Base-by-base conservation (phyloP, 768 basidiomycete species). In the Sarcodon aspratus region DNA sequence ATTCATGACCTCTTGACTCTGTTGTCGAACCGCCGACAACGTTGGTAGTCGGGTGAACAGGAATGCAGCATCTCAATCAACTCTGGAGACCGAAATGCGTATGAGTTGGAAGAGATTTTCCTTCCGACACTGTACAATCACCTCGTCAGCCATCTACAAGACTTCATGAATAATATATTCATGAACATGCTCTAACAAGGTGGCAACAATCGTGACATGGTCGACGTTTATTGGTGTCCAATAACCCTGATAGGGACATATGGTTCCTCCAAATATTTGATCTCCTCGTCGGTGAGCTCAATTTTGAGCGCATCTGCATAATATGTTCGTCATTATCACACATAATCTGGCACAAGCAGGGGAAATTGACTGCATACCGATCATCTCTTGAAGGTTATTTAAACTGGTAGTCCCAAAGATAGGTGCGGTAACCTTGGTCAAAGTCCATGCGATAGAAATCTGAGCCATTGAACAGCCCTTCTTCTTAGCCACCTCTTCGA, bases 401-500 rank as follows among this genome's bases (percentile, higher is more conserved):
- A 51, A 44, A 17, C 47, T 44, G n/a, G 21, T 67, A 7, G 64
- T 69, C 9, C 67, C 67, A 32, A 58, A 33, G 36, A 58, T 54
- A 33, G 57, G 55, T 18, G 57, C 57, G 3, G 51, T 45, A 32
- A 58, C 57, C 46, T 71, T 70, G 3, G 50, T 50, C 17, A 59
- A 46, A 1, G 59, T 53, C 74, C 74, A 76, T 13, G 71, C 71
- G 7, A 73, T 47, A 2, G 73, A 68, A 37, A 75, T 59, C 50
- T 75, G 71, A 1, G 68, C 63, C 74, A 75, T 75, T 18, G 60
- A 61, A 36, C 64, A 54, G 1, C 65, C 68, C 35, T 63, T 63
- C 58, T 68, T 68, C 52, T 61, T 63, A 7, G 75, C 69, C 7
- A 76, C 44, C 49, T 69, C 62, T 47, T 71, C 63, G 13, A 74